These are phyloP conservation scores for Bryum argenteum DNA, from an alignment of 225 moss, liverwort and hornwort genomes.

Conservation along the genomic window DNA sequence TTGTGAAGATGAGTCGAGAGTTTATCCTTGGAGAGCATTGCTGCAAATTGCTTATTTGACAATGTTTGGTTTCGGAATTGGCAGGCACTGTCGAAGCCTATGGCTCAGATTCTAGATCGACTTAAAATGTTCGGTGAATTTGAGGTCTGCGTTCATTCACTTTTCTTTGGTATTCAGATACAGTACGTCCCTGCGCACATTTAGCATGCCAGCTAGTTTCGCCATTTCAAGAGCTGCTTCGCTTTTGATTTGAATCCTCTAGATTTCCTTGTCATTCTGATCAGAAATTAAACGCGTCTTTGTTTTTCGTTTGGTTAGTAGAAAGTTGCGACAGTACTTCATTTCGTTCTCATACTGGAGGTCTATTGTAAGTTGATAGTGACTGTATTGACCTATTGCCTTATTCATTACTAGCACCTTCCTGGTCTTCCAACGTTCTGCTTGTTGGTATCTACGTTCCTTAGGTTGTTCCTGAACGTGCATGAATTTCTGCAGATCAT, in stretches of 20 bases:
- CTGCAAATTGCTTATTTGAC: constrained; percentile 22
- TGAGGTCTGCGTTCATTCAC: constrained; percentile 45
- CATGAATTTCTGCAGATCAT: constrained; percentile 52
- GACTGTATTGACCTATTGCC: background rate
- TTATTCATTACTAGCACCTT: constrained; percentile 7
- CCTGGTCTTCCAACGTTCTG: constrained; percentile 16
- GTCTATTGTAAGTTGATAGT: background rate
- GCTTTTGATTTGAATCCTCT: constrained; percentile 5
- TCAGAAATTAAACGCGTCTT: constrained; percentile 22
- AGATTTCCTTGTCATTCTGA: constrained; percentile 3
- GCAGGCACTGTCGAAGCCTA: constrained; percentile 72
- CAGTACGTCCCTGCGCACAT: constrained; percentile 14
- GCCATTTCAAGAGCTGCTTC: constrained; percentile 5
- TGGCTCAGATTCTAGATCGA: constrained; percentile 71
- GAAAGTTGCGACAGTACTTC: background rate
- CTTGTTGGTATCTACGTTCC: constrained; percentile 7
- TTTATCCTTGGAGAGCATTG: constrained; percentile 2
- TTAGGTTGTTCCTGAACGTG: constrained; percentile 28
- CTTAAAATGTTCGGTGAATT: constrained; percentile 68
- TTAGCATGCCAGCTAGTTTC: background rate
- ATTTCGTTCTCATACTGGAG: constrained; percentile 19
- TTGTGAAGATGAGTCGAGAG: constrained; percentile 6
- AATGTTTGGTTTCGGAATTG: constrained; percentile 15
- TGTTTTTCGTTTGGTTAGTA: background rate
- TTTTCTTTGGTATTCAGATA: constrained; percentile 23